phyloP scores from a whole-genome alignment of 768 basidiomycete genomes.

The Suillus discolor region DNA sequence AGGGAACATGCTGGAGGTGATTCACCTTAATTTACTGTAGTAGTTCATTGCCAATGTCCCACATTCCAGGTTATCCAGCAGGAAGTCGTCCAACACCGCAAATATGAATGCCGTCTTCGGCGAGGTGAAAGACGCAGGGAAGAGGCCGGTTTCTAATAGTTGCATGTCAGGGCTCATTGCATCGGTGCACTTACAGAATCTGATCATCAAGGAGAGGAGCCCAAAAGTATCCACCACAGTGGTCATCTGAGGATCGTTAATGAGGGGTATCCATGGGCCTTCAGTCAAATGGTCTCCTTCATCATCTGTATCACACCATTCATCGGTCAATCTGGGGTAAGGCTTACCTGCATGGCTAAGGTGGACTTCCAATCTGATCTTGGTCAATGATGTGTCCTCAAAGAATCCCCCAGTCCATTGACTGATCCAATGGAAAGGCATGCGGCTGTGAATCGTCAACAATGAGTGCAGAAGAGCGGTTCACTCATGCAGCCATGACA shows the following conservation, averaged over 20 bases:
- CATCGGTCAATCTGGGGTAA: constrained; percentile 13
- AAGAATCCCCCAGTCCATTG: background rate
- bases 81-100: constrained; percentile 4
- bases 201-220: background rate
- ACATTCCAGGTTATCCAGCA: constrained; percentile 13
- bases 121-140: constrained; percentile 1
- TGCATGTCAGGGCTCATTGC: background rate
- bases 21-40: constrained; percentile 12
- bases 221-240: background rate
- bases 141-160: background rate
- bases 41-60: constrained; percentile 17
- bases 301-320: background rate
- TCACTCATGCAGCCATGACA: background rate
- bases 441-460: background rate
- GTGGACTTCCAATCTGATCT: background rate
- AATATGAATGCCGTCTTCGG: constrained; percentile 2
- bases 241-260: background rate
- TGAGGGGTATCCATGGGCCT: background rate
- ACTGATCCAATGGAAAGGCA: constrained; percentile 8
- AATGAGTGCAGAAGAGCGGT: constrained; percentile 4
- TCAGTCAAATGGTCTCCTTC: background rate
- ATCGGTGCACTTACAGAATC: background rate
- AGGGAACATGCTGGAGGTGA: background rate
- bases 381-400: background rate
- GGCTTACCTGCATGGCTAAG: constrained; percentile 10